Percentiles rank a stretch among this genome's conserved stretches.
These are phyloP conservation scores for Curvularia eragrostidis DNA, from an alignment of 2,329 filamentous ascomycete species.

Conservation along the genomic window DNA sequence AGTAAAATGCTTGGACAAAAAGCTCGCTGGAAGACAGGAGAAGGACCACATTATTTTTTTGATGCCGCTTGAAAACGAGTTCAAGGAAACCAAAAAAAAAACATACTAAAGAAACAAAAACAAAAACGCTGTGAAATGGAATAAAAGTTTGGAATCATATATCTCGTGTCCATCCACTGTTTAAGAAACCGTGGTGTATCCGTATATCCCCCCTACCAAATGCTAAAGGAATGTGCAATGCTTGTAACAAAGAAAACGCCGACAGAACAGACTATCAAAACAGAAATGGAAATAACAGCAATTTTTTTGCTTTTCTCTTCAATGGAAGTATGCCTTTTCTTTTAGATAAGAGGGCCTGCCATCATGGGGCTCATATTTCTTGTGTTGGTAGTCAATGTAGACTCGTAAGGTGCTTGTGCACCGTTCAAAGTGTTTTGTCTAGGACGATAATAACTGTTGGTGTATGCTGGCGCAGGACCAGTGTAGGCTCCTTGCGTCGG, in stretches of 20 bases:
- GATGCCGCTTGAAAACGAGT: constrained; percentile 37
- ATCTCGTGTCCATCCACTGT: not conserved
- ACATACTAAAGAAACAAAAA: not conserved
- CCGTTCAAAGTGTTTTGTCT: constrained; percentile 34
- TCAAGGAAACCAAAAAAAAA: constrained; percentile 2
- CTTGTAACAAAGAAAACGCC: constrained; percentile 4
- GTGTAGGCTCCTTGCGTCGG: constrained; percentile 33
- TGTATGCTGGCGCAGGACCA: constrained; percentile 34
- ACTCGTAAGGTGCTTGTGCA: constrained; percentile 33
- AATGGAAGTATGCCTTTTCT: not conserved
- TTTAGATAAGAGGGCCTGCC: constrained; percentile 42
- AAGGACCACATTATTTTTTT: constrained; percentile 27
- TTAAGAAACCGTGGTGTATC: not conserved
- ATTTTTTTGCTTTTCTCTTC: not conserved
- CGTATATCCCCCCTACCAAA: constrained; percentile 5
- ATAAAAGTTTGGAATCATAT: not conserved
- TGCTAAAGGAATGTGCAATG: constrained; percentile 17
- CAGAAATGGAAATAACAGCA: not conserved
- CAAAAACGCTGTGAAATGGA: not conserved
- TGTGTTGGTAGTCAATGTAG: constrained; percentile 34
- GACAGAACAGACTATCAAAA: not conserved
- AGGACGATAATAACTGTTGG: constrained; percentile 40
- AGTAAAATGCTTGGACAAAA: constrained; percentile 24
- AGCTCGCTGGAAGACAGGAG: constrained; percentile 11
- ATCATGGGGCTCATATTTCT: constrained; percentile 42